Conservation (phyloP, 306 rosid species). For the Pyrus pyrifolia region DNA sequence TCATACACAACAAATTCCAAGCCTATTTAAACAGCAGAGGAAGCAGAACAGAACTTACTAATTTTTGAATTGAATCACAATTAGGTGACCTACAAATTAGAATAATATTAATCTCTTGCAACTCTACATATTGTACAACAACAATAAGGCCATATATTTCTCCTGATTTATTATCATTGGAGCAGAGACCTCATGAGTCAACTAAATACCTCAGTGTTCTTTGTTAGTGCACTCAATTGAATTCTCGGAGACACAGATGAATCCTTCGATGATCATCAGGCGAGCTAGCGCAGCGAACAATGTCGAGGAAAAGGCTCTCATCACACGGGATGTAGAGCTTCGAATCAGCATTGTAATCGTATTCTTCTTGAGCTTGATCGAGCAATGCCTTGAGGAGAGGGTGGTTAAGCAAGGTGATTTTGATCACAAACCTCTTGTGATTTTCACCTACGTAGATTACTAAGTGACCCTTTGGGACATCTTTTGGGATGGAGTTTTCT, state of each 20-base stretch:
- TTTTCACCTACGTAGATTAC: slow-evolving; percentile 82
- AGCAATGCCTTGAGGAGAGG: slow-evolving; percentile 78
- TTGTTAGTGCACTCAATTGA: background rate
- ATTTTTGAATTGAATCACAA: no score
- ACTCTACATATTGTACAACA: slow-evolving; percentile 15
- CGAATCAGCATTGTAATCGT: slow-evolving; percentile 51
- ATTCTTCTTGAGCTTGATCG: slow-evolving; percentile 85
- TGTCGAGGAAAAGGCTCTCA: slow-evolving; percentile 58
- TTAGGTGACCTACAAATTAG: slow-evolving; percentile 2
- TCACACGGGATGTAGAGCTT: slow-evolving; percentile 85
- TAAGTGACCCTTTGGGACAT: slow-evolving; percentile 93
- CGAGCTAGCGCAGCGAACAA: slow-evolving; percentile 53
- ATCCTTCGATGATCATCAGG: slow-evolving; percentile 28
- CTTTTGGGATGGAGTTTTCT: slow-evolving; percentile 61
- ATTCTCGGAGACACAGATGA: slow-evolving; percentile 25
- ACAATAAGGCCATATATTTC: background rate
- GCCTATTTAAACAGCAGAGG: background rate
- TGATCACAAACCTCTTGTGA: slow-evolving; percentile 68
- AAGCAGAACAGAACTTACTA: slow-evolving; percentile 8
- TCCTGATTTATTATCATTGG: background rate
- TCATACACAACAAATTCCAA: background rate
- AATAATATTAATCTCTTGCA: slow-evolving; percentile 4
- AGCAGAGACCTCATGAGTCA: slow-evolving; percentile 1
- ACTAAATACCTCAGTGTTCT: slow-evolving; percentile 13
- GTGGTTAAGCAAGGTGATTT: slow-evolving; percentile 55